Conservation (phyloP, 1,139 yeast species). For the Geotrichum histeridarum region DNA sequence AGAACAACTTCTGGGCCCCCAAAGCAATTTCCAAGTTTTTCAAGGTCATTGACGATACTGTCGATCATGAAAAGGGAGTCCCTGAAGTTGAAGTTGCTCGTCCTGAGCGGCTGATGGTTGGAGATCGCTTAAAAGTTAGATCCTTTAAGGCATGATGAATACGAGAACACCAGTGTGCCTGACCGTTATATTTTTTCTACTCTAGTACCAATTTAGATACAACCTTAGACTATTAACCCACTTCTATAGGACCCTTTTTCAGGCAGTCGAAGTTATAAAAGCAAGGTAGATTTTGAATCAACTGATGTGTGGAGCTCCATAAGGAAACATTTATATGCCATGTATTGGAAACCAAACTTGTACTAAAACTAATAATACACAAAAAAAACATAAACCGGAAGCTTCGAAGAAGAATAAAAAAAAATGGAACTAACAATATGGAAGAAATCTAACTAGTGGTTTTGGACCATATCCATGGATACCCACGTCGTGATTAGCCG, state of each 20-base stretch:
- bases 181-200: no score
- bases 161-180: no score
- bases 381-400: background rate
- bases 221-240: no score
- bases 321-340: background rate
- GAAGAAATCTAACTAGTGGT: background rate
- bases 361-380: background rate
- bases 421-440: background rate
- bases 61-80: conserved; percentile 23
- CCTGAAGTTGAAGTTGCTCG: conserved; percentile 8
- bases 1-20: conserved; percentile 64
- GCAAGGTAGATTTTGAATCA: no score
- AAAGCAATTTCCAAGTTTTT: conserved; percentile 60
- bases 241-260: no score
- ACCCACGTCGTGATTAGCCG: conserved; percentile 3
- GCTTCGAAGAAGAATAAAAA: background rate
- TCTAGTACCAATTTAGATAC: no score
- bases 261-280: no score
- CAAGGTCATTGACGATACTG: conserved; percentile 45
- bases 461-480: background rate
- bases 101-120: conserved; percentile 3
- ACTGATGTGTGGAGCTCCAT: no score
- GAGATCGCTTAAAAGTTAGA: background rate
- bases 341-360: background rate
- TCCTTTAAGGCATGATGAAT: no score